Conservation (phyloP, 1,284 basidiomycete species). For the Boletus mariae region DNA sequence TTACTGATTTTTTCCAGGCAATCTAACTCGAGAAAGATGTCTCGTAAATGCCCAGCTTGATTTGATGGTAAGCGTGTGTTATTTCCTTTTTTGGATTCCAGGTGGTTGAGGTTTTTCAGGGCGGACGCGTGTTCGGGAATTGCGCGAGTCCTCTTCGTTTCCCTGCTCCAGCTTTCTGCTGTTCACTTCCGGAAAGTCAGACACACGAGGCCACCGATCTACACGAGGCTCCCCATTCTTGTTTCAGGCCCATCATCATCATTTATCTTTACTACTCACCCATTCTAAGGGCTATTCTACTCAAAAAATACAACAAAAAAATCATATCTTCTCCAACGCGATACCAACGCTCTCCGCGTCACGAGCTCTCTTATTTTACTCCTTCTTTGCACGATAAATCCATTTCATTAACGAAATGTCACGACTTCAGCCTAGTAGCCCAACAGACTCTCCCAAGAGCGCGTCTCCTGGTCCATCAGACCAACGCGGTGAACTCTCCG, state of each 20-base stretch:
- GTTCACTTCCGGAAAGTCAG: constrained; percentile 35
- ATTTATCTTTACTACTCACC: constrained; percentile 15
- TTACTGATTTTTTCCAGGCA: background rate
- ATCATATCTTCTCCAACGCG: constrained; percentile 28
- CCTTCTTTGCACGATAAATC: constrained; percentile 28
- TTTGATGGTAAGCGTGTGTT: constrained; percentile 29
- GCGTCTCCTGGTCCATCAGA: constrained; percentile 27
- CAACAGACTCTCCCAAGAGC: constrained; percentile 36
- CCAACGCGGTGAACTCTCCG: constrained; percentile 30
- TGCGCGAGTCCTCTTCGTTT: constrained; percentile 19
- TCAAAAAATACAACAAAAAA: constrained; percentile 23
- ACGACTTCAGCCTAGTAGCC: constrained; percentile 40
- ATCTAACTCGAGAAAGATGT: background rate
- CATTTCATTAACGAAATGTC: constrained; percentile 44
- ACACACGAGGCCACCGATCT: constrained; percentile 43
- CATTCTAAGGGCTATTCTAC: constrained; percentile 15
- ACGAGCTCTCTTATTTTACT: constrained; percentile 31
- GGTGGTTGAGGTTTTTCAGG: constrained; percentile 36
- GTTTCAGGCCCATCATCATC: constrained; percentile 3
- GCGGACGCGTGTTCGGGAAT: constrained; percentile 27
- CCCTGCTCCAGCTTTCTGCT: constrained; percentile 25
- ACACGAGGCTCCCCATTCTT: constrained; percentile 42
- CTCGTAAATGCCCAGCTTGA: background rate
- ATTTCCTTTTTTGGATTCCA: constrained; percentile 29
- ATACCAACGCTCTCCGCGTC: constrained; percentile 30